These are phyloP conservation scores for Cyberlindnera petersonii DNA, from an alignment of 805 yeast genomes.

Conservation along the genomic window DNA sequence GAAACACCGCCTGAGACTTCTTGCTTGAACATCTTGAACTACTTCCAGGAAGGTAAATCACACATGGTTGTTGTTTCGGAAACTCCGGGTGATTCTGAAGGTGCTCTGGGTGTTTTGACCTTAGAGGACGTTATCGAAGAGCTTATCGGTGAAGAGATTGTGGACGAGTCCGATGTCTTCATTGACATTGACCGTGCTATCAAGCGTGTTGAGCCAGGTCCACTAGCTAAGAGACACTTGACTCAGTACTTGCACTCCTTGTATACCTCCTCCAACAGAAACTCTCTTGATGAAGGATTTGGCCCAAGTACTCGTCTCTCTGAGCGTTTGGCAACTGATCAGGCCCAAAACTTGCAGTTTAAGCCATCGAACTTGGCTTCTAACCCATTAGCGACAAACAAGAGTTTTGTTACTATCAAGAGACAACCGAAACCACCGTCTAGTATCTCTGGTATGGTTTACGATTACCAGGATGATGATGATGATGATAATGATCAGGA, in stretches of 20 bases:
- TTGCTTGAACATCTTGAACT: slow-evolving; percentile 87
- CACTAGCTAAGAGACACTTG: slow-evolving; percentile 63
- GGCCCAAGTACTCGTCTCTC: not conserved
- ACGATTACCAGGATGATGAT: slow-evolving; percentile 20
- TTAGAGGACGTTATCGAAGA: slow-evolving; percentile 98
- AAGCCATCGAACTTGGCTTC: slow-evolving; percentile 55
- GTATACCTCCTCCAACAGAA: slow-evolving; percentile 43
- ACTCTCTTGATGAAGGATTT: slow-evolving; percentile 34
- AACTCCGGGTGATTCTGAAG: slow-evolving; percentile 76
- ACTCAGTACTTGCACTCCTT: slow-evolving; percentile 64
- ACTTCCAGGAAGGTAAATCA: slow-evolving; percentile 96
- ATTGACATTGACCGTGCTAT: slow-evolving; percentile 87
- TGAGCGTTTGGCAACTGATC: not conserved
- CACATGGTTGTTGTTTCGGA: slow-evolving; percentile 94
- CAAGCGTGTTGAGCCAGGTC: slow-evolving; percentile 73
- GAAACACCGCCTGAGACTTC: slow-evolving; percentile 91
- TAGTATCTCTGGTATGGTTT: slow-evolving; percentile 12
- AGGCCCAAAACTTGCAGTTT: slow-evolving; percentile 14
- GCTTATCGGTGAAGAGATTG: slow-evolving; percentile 94
- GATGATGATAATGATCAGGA: slow-evolving; percentile 1
- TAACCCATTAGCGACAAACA: slow-evolving; percentile 64
- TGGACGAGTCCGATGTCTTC: slow-evolving; percentile 93
- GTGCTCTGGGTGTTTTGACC: slow-evolving; percentile 89
- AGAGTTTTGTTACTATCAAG: slow-evolving; percentile 65
- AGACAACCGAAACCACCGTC: slow-evolving; percentile 40